These are phyloP conservation scores for Davidsoniella neocaledoniae DNA, from an alignment of 2,329 filamentous ascomycete species.

Conservation along the genomic window DNA sequence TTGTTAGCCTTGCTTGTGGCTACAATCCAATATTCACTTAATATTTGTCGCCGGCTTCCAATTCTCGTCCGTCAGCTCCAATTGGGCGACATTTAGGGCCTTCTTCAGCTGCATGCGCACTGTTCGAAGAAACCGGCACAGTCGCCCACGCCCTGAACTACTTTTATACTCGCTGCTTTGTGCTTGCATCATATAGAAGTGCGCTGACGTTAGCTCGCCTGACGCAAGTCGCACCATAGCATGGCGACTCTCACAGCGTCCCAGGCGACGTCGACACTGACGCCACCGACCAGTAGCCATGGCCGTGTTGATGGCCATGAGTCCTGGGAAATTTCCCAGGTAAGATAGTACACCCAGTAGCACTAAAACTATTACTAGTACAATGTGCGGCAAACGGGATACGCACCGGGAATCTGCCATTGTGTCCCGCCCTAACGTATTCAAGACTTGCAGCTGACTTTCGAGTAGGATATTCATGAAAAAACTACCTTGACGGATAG, in stretches of 20 bases:
- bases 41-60: neutral
- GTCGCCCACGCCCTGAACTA: conserved; percentile 2
- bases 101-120: conserved; percentile 9
- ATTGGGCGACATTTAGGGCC: conserved; percentile 7
- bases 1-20: too few species aligned
- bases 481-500: neutral
- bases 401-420: neutral
- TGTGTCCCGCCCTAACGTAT: neutral
- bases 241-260: conserved; percentile 7
- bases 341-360: neutral
- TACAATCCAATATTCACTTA: too few species aligned
- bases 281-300: conserved; percentile 10
- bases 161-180: neutral
- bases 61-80: neutral
- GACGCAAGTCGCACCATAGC: neutral
- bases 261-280: conserved; percentile 9
- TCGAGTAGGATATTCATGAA: conserved; percentile 1
- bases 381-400: neutral
- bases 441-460: neutral
- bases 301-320: neutral
- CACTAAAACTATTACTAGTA: too few species aligned
- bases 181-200: neutral
- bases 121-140: conserved; percentile 3
- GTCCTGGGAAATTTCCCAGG: conserved; percentile 7
- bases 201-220: neutral